These are phyloP conservation scores for Theobroma cacao DNA, from an alignment of 345 rosid species.

Conservation along the genomic window DNA sequence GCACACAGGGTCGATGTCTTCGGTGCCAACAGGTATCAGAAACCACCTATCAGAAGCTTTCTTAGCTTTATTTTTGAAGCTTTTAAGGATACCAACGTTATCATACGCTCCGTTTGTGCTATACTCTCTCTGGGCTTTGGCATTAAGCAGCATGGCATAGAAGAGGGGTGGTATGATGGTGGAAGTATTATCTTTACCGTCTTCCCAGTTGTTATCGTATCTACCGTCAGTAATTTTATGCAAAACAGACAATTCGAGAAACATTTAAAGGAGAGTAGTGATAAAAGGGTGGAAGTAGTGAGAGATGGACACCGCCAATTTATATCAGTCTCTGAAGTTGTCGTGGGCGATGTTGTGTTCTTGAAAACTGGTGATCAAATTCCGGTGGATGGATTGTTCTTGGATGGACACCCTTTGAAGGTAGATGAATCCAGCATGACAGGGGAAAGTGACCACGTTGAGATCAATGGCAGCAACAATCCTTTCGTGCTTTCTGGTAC, in stretches of 20 bases:
- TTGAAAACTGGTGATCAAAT: slow-evolving; percentile 33
- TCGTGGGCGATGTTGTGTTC: slow-evolving; percentile 32
- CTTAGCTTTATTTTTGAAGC: slow-evolving; percentile 29
- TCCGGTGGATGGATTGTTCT: slow-evolving; percentile 35
- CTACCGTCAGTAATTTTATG: slow-evolving; percentile 28
- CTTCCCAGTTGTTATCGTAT: slow-evolving; percentile 25
- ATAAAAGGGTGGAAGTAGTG: slow-evolving; percentile 27
- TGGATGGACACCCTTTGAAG: slow-evolving; percentile 30
- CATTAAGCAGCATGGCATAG: slow-evolving; percentile 23
- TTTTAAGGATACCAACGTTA: slow-evolving; percentile 24
- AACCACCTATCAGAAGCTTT: slow-evolving; percentile 23
- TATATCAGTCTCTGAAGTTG: slow-evolving; percentile 28
- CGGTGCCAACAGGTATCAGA: slow-evolving; percentile 17
- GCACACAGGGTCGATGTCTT: slow-evolving; percentile 16
- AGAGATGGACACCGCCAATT: slow-evolving; percentile 21
- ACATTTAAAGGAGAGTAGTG: slow-evolving; percentile 17
- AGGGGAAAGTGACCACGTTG: slow-evolving; percentile 31
- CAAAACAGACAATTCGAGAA: slow-evolving; percentile 30
- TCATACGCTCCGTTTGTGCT: slow-evolving; percentile 33
- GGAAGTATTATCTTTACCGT: slow-evolving; percentile 30
- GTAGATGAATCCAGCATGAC: slow-evolving; percentile 37
- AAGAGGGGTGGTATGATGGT: slow-evolving; percentile 33
- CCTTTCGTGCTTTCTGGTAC: slow-evolving; percentile 46
- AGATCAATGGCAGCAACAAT: slow-evolving; percentile 16
- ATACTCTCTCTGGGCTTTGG: slow-evolving; percentile 28